Conservation (phyloP, 2,329 filamentous ascomycete genomes). For the Alternaria consortialis region DNA sequence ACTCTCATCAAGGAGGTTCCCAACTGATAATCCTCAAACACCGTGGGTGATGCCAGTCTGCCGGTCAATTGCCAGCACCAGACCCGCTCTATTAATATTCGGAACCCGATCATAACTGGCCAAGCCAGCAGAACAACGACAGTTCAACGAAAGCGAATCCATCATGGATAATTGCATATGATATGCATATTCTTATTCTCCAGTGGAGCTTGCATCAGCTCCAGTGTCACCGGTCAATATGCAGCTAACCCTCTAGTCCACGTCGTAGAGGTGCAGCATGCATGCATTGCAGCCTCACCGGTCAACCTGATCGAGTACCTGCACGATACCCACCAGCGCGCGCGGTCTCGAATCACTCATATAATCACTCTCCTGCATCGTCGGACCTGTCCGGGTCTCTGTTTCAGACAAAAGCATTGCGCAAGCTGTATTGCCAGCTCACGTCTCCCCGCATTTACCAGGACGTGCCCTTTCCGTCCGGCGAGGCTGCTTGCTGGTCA, state of each 20-base stretch:
- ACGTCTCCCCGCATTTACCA: conserved; percentile 17
- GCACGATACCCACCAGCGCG: conserved; percentile 14
- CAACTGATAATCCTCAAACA: not conserved
- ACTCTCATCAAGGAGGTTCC: conserved; percentile 4
- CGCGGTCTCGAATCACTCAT: conserved; percentile 13
- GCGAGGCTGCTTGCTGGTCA: not conserved
- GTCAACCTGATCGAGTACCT: conserved; percentile 19
- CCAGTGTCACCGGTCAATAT: conserved; percentile 25
- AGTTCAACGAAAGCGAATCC: conserved; percentile 1
- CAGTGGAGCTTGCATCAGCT: conserved; percentile 36
- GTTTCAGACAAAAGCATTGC: conserved; percentile 13
- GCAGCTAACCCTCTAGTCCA: conserved; percentile 21
- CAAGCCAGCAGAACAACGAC: conserved; percentile 1
- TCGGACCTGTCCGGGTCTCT: conserved; percentile 11
- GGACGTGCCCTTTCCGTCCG: not conserved
- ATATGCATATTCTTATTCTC: conserved; percentile 17
- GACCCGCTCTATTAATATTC: not conserved
- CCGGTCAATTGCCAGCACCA: conserved; percentile 6
- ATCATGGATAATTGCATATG: conserved; percentile 5
- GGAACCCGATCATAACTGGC: not conserved
- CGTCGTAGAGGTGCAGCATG: conserved; percentile 15
- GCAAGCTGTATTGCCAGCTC: conserved; percentile 21
- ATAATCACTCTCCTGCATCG: conserved; percentile 6
- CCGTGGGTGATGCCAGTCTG: conserved; percentile 10
- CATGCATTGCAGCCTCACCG: conserved; percentile 43